Conservation (phyloP, 768 basidiomycete species). For the Agaricus subrufescens region DNA sequence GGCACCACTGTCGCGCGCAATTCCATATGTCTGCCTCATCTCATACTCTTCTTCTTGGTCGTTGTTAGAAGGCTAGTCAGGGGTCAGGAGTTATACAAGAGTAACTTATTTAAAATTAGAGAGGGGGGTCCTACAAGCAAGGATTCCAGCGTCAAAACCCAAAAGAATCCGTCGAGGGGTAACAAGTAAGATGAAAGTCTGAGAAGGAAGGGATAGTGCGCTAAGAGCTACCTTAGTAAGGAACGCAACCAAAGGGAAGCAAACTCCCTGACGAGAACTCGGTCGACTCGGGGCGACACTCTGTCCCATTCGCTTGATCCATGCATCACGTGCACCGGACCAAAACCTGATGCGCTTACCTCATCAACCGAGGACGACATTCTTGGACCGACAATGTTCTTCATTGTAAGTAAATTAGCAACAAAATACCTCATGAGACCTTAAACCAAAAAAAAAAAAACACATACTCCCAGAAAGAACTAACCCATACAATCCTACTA, state of each 20-base stretch:
- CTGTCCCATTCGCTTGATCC: no score
- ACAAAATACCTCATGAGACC: not conserved
- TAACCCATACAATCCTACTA: slow-evolving; percentile 92
- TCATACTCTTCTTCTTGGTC: slow-evolving; percentile 36
- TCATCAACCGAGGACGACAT: no score
- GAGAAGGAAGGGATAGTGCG: not conserved
- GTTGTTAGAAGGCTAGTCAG: slow-evolving; percentile 10
- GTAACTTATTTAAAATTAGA: no score
- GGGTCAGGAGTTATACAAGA: not conserved
- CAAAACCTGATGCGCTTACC: no score
- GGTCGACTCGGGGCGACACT: no score
- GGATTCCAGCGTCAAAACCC: not conserved
- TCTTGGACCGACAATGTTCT: slow-evolving; percentile 48
- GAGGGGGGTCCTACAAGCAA: not conserved
- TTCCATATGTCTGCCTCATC: slow-evolving; percentile 70
- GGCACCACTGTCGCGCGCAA: slow-evolving; percentile 31
- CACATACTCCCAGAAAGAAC: slow-evolving; percentile 67
- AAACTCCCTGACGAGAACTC: no score
- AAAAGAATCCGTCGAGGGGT: not conserved
- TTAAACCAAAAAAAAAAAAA: not conserved
- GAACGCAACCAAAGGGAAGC: no score
- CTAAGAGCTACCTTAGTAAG: not conserved
- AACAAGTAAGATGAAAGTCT: not conserved
- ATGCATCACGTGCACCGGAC: no score
- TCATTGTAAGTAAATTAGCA: slow-evolving; percentile 49